Conservation (phyloP, 2,329 filamentous ascomycete species). For the Macrophomina phaseolina region DNA sequence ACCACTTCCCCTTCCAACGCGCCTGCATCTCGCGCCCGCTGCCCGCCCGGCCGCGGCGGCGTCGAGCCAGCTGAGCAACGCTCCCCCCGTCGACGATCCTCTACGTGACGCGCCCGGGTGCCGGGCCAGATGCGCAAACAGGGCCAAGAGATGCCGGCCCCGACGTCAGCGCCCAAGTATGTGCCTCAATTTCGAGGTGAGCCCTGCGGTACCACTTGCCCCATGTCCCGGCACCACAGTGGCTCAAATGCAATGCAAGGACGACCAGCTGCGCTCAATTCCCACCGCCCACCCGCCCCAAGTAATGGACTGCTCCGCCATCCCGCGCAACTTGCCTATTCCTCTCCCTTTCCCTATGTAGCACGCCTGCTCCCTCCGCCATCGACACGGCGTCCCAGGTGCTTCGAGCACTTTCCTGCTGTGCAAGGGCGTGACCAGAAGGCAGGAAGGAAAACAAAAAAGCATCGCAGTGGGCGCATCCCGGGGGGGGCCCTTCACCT, state of each 20-base stretch:
- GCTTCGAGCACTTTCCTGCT: constrained; percentile 13
- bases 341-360: neutral
- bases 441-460: neutral
- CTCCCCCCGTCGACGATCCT: constrained; percentile 3
- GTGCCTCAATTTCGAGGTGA: constrained; percentile 17
- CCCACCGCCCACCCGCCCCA: neutral
- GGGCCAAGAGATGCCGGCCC: neutral
- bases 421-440: constrained; percentile 13
- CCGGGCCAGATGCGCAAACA: constrained; percentile 10
- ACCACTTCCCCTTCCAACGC: constrained; percentile 22
- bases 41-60: neutral
- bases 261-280: constrained; percentile 18
- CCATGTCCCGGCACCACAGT: constrained; percentile 10
- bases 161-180: constrained; percentile 18
- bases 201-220: constrained; percentile 21
- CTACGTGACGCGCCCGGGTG: neutral
- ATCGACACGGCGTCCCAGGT: constrained; percentile 2
- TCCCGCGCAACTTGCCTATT: constrained; percentile 18
- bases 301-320: constrained; percentile 10
- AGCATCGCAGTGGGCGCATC: neutral
- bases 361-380: neutral
- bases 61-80: constrained; percentile 14
- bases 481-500: constrained; percentile 12
- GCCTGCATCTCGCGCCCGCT: constrained; percentile 9
- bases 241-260: constrained; percentile 28